Base-by-base conservation (phyloP, 1,139 yeast species). In the Nakaseomyces nivariensis region DNA sequence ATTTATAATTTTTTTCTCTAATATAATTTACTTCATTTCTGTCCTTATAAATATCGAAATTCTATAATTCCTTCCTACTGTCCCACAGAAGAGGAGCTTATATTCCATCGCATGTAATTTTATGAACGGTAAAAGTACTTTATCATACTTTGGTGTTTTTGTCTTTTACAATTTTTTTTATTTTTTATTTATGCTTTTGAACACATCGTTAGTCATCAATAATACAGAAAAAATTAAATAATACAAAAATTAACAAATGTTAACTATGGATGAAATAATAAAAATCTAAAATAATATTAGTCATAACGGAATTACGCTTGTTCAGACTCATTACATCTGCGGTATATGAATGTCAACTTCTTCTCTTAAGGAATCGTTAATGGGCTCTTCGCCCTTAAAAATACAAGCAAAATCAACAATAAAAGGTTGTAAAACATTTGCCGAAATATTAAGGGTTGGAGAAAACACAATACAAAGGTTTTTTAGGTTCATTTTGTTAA, bases 391-490 rank as follows among this genome's bases (percentile, higher is more conserved):
- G 33, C 73, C 72, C 51, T 79, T 82, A 60, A 85, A 86, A 7
- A 86, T 75, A 56, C 79, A 77, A 29, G 71, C 75, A 62, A 78
- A 84, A 62, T 86, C 88, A 46, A 76, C 76, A 58, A 87, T 73
- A 51, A 85, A 76, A 17, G 80, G 74, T 46, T 76, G 75, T 53
- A 87, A 72, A 5, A 85, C 76, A 48, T 80, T 82, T 22, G 82
- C 72, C 0, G 95, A 81, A 41, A 87, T 73, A 56, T 83, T 83
- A 55, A 87, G 72, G 0, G 96, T 86, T 3, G 95, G 95, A 4
- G 90, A 86, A 66, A 87, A 85, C 22, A 88, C 95, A 63, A 87
- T 87, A 60, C 92, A 82, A 48, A 87, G 70, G 62, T 88, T 87
- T 53, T 83, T 72, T 54, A 82, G 66, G 54, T 83, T 85, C 98